Conservation (phyloP, 495 filamentous ascomycete species). For the Lasiosphaeriaceae sp. region DNA sequence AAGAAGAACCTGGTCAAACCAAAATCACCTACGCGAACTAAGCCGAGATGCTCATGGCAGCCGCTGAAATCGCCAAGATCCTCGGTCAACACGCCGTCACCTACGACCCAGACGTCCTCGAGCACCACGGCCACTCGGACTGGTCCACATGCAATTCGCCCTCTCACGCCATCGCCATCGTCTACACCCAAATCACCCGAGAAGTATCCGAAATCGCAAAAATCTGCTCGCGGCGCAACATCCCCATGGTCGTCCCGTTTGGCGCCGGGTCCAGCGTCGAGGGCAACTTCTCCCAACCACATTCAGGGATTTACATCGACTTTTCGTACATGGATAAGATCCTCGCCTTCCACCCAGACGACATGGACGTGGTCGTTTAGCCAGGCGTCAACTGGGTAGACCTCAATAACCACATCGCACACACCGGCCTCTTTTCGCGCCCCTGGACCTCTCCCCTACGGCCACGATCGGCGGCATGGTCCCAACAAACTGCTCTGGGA, state of each 20-base stretch:
- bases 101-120: constrained; percentile 72
- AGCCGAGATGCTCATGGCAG: constrained; percentile 43
- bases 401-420: constrained; percentile 69
- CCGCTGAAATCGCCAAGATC: constrained; percentile 52
- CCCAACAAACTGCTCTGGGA: constrained; percentile 72
- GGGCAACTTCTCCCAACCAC: constrained; percentile 78
- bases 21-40: constrained; percentile 17
- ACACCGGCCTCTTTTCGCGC: constrained; percentile 79
- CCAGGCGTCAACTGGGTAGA: constrained; percentile 82
- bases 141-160: constrained; percentile 81
- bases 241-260: constrained; percentile 82
- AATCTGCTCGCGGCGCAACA: constrained; percentile 68
- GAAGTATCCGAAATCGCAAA: constrained; percentile 76
- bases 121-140: constrained; percentile 76
- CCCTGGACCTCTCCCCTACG: constrained; percentile 66
- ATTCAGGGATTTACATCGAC: constrained; percentile 79
- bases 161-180: constrained; percentile 66
- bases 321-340: constrained; percentile 80
- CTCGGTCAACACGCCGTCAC: constrained; percentile 64
- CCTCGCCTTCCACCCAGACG: constrained; percentile 67
- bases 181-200: constrained; percentile 65
- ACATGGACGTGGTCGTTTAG: constrained; percentile 89
- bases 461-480: constrained; percentile 69
- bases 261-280: constrained; percentile 83
- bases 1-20: too few species aligned